phyloP scores from a whole-genome alignment of 208 protist species.

The Trypanosomatidae sp. region DNA sequence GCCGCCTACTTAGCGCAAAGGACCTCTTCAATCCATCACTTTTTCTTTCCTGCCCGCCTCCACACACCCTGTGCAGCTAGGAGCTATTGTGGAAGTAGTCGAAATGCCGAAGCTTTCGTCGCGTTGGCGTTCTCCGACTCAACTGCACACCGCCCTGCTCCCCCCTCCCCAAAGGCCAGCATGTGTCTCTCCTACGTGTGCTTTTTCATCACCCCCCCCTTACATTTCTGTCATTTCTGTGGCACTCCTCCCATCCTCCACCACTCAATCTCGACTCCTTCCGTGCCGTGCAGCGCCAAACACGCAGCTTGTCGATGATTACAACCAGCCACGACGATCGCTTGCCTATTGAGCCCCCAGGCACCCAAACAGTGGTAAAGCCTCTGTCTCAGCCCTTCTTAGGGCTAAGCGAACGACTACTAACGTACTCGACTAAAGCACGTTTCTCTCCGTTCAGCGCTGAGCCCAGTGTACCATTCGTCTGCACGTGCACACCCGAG shows the following conservation, averaged over 20 bases:
- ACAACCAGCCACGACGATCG: not conserved
- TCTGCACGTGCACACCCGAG: not conserved
- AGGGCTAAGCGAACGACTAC: not conserved
- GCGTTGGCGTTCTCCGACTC: not conserved
- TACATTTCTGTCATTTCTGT: not conserved
- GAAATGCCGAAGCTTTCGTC: not conserved
- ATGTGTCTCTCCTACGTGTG: not conserved
- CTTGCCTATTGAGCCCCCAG: not conserved
- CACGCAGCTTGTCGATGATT: not conserved
- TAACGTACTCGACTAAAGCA: not conserved
- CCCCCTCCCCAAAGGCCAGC: not conserved
- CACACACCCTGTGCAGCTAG: not conserved
- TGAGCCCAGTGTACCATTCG: not conserved
- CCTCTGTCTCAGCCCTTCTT: not conserved
- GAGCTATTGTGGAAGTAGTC: not conserved
- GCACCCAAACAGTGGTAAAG: not conserved
- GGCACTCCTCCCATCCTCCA: not conserved
- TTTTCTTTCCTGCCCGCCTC: not conserved
- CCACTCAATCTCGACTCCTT: not conserved
- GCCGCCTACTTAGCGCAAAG: not conserved
- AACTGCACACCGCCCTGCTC: not conserved
- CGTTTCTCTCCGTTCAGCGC: not conserved
- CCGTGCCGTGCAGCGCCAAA: not conserved
- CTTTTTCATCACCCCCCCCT: not conserved
- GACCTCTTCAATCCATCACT: not conserved